Evolutionary conservation across 2,329 filamentous ascomycete species (phyloP), one percentile per base, ranked within the genome.

Genomic region (Colletotrichum falcatum): DNA sequence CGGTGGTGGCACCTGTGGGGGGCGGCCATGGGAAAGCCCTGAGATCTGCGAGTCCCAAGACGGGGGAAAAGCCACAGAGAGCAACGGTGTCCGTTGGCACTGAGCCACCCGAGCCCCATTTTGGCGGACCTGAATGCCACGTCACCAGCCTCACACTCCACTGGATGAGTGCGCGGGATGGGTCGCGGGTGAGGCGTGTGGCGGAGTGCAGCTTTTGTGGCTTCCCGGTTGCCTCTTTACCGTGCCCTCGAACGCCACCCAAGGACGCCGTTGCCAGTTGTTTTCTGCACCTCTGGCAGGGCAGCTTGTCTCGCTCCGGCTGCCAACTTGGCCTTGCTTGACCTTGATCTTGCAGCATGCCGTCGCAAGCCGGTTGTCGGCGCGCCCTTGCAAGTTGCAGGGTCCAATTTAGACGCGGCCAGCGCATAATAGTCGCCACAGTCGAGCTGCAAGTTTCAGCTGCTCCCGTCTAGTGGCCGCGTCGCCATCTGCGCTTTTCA

Each of bases 371-470:
- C 49, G 46, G 35, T 18, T 56, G 44, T 30, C 56, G 55, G 67
- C 46, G 55, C 48, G n/a, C n/a, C n/a, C n/a, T n/a, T n/a, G n/a
- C n/a, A n/a, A n/a, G n/a, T 69, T 23, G 42, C 37, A 46, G 37
- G 35, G 46, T 53, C 54, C 59, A n/a, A 46, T 54, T 61, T 65
- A 73, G 66, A 71, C 66, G 72, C 72, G 72, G 65, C 66, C 61
- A 66, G 66, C 70, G 70, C 66, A 72, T 66, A 62, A 67, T 65
- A 54, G 63, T 72, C 70, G 72, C 72, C 72, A 73, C 72, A 58
- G 56, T 60, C 62, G 49, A 71, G 65, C 65, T 71, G 69, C 69
- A 65, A 56, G 60, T 70, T 70, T 71, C 69, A 71, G 69, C 69
- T 71, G 65, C 60, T 65, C 60, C 30, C 28, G 42, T 55, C 48